Percentiles rank a stretch among this genome's conserved stretches.
Conservation (phyloP, 2,329 filamentous ascomycete species). For the Zalaria obscura region DNA sequence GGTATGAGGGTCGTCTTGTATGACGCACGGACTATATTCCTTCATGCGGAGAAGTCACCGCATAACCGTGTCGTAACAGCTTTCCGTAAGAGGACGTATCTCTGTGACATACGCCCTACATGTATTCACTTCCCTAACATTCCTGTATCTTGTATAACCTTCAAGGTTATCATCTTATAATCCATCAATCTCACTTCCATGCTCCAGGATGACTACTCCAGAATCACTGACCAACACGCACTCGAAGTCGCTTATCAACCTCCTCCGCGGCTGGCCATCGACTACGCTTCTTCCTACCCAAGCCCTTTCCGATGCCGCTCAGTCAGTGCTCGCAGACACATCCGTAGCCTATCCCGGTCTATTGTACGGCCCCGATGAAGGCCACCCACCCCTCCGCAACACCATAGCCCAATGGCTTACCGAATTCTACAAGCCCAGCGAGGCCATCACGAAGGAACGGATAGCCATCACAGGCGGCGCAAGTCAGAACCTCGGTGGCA, state of each 20-base stretch:
- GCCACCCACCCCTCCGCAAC: constrained; percentile 54
- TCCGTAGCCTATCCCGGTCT: constrained; percentile 48
- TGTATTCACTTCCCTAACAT: too few species aligned
- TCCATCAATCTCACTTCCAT: too few species aligned
- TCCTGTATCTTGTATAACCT: too few species aligned
- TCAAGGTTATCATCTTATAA: too few species aligned
- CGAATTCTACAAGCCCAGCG: constrained; percentile 39
- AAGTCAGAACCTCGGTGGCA: constrained; percentile 63
- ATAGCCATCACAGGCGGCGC: constrained; percentile 78
- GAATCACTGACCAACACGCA: background rate
- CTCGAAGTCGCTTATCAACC: constrained; percentile 38
- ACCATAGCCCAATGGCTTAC: constrained; percentile 59
- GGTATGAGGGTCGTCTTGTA: too few species aligned
- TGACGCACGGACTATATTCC: too few species aligned
- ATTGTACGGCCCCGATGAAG: constrained; percentile 66
- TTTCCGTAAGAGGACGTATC: too few species aligned
- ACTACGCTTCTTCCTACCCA: constrained; percentile 49
- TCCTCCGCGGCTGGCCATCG: constrained; percentile 56
- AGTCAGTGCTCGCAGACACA: constrained; percentile 46
- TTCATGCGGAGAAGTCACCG: too few species aligned
- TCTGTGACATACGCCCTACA: too few species aligned
- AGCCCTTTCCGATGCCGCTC: constrained; percentile 46
- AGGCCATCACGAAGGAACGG: constrained; percentile 37
- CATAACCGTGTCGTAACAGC: too few species aligned
- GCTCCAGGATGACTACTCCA: background rate